phyloP scores from a whole-genome alignment of 805 yeast genomes.

The Barnettozyma siamensis region DNA sequence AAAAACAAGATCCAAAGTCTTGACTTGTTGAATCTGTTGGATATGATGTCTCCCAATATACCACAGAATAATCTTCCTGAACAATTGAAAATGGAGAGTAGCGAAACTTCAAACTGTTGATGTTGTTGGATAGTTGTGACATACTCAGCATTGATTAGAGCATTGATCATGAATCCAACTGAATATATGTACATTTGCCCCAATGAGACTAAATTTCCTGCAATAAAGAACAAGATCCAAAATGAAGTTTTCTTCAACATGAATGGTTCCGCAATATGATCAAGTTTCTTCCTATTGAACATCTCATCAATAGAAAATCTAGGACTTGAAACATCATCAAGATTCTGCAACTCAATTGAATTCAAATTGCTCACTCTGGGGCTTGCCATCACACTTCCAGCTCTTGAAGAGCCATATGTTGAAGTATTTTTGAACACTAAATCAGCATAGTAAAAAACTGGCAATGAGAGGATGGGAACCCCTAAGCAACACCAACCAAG shows the following conservation, averaged over 20 bases:
- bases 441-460: slow-evolving; percentile 33
- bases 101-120: slow-evolving; percentile 69
- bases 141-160: slow-evolving; percentile 30
- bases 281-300: slow-evolving; percentile 1
- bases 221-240: slow-evolving; percentile 43
- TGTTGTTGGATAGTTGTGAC: slow-evolving; percentile 36
- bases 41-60: slow-evolving; percentile 52
- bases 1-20: slow-evolving; percentile 50
- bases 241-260: slow-evolving; percentile 32
- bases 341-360: slow-evolving; percentile 14
- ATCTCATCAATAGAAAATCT: slow-evolving; percentile 5
- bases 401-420: background rate
- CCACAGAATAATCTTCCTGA: slow-evolving; percentile 63
- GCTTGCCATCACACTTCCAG: background rate
- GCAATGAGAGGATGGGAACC: slow-evolving; percentile 40
- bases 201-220: slow-evolving; percentile 56
- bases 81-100: slow-evolving; percentile 65
- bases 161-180: slow-evolving; percentile 62
- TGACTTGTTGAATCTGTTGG: slow-evolving; percentile 38
- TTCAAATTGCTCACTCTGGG: slow-evolving; percentile 1
- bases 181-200: slow-evolving; percentile 75
- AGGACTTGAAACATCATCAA: background rate
- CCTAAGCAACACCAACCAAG: slow-evolving; percentile 37
- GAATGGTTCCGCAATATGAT: background rate
- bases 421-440: slow-evolving; percentile 6